phyloP scores from a whole-genome alignment of 495 filamentous ascomycete genomes.

The Recurvomyces mirabilis region DNA sequence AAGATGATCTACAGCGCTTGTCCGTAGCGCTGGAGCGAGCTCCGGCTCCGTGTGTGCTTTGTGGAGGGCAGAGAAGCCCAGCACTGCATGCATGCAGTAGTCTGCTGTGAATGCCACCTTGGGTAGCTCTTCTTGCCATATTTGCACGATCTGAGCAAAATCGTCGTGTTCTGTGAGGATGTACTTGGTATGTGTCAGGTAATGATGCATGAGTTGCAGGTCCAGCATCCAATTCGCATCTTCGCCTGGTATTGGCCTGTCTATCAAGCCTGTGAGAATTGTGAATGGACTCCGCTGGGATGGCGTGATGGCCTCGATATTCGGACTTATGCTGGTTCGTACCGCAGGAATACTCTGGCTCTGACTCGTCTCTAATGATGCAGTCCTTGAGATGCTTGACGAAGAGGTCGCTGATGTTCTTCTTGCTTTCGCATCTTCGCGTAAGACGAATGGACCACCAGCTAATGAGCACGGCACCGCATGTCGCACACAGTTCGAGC shows the following conservation, averaged over 20 bases:
- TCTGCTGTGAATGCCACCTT: constrained; percentile 16
- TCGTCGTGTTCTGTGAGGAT: constrained; percentile 10
- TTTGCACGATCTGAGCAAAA: constrained; percentile 3
- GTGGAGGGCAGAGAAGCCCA: constrained; percentile 17
- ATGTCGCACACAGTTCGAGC: constrained; percentile 18
- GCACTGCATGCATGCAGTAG: constrained; percentile 17
- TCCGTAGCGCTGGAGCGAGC: constrained; percentile 3
- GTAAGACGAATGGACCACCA: constrained; percentile 13
- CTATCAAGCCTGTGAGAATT: constrained; percentile 13
- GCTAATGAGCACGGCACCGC: constrained; percentile 16
- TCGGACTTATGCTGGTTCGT: too few relatives aligned
- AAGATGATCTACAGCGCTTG: constrained; percentile 18
- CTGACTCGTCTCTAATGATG: constrained; percentile 4
- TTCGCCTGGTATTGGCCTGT: constrained; percentile 8
- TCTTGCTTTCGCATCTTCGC: constrained; percentile 14
- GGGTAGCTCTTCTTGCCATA: constrained; percentile 16
- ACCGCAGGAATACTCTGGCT: neutral
- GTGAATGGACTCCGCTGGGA: constrained; percentile 11
- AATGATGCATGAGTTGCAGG: constrained; percentile 20
- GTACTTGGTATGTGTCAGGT: constrained; percentile 5
- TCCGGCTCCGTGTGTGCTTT: constrained; percentile 15
- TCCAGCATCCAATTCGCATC: constrained; percentile 12
- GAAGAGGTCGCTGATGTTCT: constrained; percentile 13
- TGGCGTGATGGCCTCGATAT: neutral
- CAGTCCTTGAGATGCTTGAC: constrained; percentile 5